Percentiles rank a stretch among this genome's conserved stretches.
phyloP scores from a whole-genome alignment of 2,329 filamentous ascomycete species.

The Phyllosticta citrichinensis region DNA sequence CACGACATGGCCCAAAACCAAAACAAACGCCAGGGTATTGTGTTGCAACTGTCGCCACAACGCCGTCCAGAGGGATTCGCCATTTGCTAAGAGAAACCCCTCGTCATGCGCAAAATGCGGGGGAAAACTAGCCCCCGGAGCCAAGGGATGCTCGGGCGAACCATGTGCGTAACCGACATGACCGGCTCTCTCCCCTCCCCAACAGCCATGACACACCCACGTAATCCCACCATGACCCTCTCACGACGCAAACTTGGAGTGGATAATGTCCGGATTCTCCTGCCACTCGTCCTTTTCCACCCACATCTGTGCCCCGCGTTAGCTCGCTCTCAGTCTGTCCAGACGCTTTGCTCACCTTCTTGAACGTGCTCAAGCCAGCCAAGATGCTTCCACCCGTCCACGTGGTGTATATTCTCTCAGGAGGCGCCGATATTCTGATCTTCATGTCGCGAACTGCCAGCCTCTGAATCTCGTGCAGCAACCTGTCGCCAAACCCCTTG shows the following conservation, averaged over 20 bases:
- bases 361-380: constrained; percentile 91
- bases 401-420: constrained; percentile 95
- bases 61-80: constrained; percentile 9
- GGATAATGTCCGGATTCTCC: constrained; percentile 97
- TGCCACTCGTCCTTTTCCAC: constrained; percentile 99
- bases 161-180: constrained; percentile 5
- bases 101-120: constrained; percentile 11
- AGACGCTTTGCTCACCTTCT: constrained; percentile 64
- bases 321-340: background rate
- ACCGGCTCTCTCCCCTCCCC: constrained; percentile 5
- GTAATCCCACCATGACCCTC: background rate
- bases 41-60: constrained; percentile 7
- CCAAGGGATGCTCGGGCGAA: constrained; percentile 6
- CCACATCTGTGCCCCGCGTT: constrained; percentile 66
- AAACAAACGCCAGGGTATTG: constrained; percentile 11
- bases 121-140: constrained; percentile 3
- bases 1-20: background rate
- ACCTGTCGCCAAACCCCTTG: constrained; percentile 88
- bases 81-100: constrained; percentile 10
- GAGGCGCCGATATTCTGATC: constrained; percentile 97
- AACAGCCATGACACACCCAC: background rate
- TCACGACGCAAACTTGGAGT: constrained; percentile 73
- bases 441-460: constrained; percentile 97
- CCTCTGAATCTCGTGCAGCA: constrained; percentile 84
- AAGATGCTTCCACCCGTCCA: constrained; percentile 99